These are phyloP conservation scores for Arabis hirsuta DNA, from an alignment of 345 rosid genomes.

Conservation along the genomic window DNA sequence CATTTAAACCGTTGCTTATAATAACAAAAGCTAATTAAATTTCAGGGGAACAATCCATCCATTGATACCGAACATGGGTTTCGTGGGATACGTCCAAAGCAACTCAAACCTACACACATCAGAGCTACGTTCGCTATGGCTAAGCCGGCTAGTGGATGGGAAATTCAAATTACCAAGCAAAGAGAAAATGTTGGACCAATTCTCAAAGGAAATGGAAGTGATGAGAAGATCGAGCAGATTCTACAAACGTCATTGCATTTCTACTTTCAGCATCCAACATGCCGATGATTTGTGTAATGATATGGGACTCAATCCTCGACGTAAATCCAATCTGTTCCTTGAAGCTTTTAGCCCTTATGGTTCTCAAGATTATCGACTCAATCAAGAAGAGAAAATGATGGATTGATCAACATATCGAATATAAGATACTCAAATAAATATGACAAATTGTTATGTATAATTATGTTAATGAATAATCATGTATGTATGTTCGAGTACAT, in stretches of 20 bases:
- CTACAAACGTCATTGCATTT: conserved; percentile 81
- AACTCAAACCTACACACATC: conserved; percentile 76
- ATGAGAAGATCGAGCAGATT: conserved; percentile 70
- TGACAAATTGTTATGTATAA: not conserved
- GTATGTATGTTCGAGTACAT: conserved; percentile 16
- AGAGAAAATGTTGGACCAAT: conserved; percentile 68
- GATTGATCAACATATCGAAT: not conserved
- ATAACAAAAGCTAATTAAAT: not conserved
- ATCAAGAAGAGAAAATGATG: conserved; percentile 5
- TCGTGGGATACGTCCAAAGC: conserved; percentile 79
- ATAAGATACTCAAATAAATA: not conserved
- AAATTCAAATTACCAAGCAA: conserved; percentile 71
- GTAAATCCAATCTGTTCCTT: conserved; percentile 65
- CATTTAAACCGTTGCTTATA: not conserved
- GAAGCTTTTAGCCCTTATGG: conserved; percentile 86
- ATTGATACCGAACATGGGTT: conserved; percentile 79
- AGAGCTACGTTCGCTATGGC: conserved; percentile 80
- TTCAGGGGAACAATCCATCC: conserved; percentile 85
- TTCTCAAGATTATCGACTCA: conserved; percentile 57
- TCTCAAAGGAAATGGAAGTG: conserved; percentile 58
- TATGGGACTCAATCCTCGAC: conserved; percentile 75
- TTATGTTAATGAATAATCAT: conserved; percentile 27
- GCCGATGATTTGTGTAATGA: conserved; percentile 80
- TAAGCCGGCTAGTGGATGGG: conserved; percentile 55
- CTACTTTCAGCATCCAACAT: conserved; percentile 89